These are phyloP conservation scores for Entelexis sorbosivorans DNA, from an alignment of 1,139 yeast genomes.

Conservation along the genomic window DNA sequence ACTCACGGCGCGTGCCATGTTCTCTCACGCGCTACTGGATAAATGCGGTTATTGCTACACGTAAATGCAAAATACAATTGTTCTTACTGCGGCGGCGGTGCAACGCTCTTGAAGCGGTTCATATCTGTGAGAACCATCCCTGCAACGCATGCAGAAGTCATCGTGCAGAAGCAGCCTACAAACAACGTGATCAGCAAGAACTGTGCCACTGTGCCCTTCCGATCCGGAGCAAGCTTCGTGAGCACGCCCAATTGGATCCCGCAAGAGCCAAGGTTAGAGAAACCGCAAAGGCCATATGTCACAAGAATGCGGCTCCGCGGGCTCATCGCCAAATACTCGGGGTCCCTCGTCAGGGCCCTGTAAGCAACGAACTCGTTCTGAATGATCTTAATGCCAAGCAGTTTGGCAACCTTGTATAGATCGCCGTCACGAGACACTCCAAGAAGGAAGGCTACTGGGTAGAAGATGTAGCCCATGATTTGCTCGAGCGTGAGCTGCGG, in stretches of 20 bases:
- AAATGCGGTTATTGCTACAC: neutral
- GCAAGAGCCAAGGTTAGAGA: slow-evolving; percentile 53
- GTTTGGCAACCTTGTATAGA: slow-evolving; percentile 41
- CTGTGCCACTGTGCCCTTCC: slow-evolving; percentile 42
- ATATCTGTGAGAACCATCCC: slow-evolving; percentile 48
- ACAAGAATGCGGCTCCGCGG: slow-evolving; percentile 48
- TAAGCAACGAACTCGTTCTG: slow-evolving; percentile 59
- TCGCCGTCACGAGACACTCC: slow-evolving; percentile 49
- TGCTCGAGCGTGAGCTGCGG: slow-evolving; percentile 43
- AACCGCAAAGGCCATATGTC: slow-evolving; percentile 56
- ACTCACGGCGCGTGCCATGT: neutral
- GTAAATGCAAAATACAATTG: neutral
- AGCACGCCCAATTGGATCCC: slow-evolving; percentile 58
- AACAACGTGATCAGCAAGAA: slow-evolving; percentile 44
- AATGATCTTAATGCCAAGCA: slow-evolving; percentile 49
- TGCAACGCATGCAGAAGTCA: slow-evolving; percentile 53
- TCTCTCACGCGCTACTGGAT: neutral
- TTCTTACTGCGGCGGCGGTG: neutral
- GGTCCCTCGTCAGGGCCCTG: slow-evolving; percentile 35
- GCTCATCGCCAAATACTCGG: slow-evolving; percentile 42
- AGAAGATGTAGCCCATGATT: slow-evolving; percentile 48
- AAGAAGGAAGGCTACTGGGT: slow-evolving; percentile 51
- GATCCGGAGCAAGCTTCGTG: slow-evolving; percentile 46
- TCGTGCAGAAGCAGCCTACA: slow-evolving; percentile 47
- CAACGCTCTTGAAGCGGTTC: slow-evolving; percentile 5